Evolutionary conservation across 352 stramenopile genomes (phyloP).

Genomic region (Bremia lactucae): DNA sequence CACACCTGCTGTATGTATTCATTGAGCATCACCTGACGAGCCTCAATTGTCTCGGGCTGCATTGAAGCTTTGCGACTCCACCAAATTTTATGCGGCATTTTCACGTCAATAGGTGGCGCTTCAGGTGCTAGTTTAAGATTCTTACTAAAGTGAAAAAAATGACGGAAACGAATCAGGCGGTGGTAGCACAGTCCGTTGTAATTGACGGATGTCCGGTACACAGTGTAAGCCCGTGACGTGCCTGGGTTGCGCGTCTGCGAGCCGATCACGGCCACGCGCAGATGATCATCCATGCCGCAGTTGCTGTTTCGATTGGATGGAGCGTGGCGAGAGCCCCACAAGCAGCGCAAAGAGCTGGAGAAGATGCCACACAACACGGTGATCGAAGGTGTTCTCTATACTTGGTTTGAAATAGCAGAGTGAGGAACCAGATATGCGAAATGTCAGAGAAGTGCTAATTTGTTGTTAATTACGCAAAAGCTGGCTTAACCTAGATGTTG

Average conservation of each 20-base stretch:
- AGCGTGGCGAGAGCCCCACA: slow-evolving; percentile 4
- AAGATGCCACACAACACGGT: slow-evolving; percentile 12
- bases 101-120: slow-evolving; percentile 7
- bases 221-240: slow-evolving; percentile 38
- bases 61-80: slow-evolving; percentile 46
- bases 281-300: slow-evolving; percentile 23
- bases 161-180: slow-evolving; percentile 51
- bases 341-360: slow-evolving; percentile 8
- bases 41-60: slow-evolving; percentile 46
- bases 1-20: slow-evolving; percentile 60
- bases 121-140: slow-evolving; percentile 27
- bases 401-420: slow-evolving; percentile 18
- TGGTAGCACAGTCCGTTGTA: slow-evolving; percentile 55
- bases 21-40: slow-evolving; percentile 59
- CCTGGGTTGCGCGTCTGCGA: slow-evolving; percentile 34
- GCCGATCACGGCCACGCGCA: slow-evolving; percentile 61
- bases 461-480: too few relatives aligned
- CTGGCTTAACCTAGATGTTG: too few relatives aligned
- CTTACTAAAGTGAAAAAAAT: slow-evolving; percentile 46
- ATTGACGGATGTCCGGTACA: slow-evolving; percentile 65
- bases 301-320: background rate
- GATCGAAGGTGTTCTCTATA: too few relatives aligned
- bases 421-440: too few relatives aligned
- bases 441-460: too few relatives aligned
- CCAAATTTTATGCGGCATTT: slow-evolving; percentile 46